phyloP scores from a whole-genome alignment of 2,329 filamentous ascomycete species.

The Ophiostoma montium region DNA sequence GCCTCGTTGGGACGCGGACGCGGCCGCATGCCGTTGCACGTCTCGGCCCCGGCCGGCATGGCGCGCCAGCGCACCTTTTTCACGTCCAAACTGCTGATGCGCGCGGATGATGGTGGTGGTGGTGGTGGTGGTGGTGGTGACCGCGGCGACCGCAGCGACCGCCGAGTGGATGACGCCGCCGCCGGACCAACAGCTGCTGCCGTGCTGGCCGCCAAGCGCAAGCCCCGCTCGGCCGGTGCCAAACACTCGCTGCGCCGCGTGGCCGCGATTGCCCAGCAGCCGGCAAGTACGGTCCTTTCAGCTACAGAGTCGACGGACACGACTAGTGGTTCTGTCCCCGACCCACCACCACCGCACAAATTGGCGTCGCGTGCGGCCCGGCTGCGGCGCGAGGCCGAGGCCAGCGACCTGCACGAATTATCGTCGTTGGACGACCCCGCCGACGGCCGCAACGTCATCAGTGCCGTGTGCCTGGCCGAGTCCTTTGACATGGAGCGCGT shows the following conservation, averaged over 20 bases:
- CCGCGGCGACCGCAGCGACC: too few species aligned
- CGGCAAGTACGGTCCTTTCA: too few species aligned
- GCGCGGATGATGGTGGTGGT: slow-evolving; percentile 22
- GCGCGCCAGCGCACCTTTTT: slow-evolving; percentile 49
- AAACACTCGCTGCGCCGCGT: slow-evolving; percentile 70
- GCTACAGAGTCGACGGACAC: too few species aligned
- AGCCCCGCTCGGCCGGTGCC: slow-evolving; percentile 11
- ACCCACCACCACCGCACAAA: slow-evolving; percentile 2
- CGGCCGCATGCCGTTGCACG: slow-evolving; percentile 20
- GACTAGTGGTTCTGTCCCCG: too few species aligned
- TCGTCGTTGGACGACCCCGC: slow-evolving; percentile 5
- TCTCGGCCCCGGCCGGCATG: slow-evolving; percentile 27
- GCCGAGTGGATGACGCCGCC: not conserved
- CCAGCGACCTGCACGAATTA: not conserved
- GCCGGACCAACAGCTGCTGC: not conserved
- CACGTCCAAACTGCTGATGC: slow-evolving; percentile 46
- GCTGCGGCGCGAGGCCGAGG: slow-evolving; percentile 2
- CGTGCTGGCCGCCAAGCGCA: slow-evolving; percentile 12
- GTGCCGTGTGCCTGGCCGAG: slow-evolving; percentile 48
- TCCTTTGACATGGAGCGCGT: slow-evolving; percentile 50
- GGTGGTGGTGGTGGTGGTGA: not conserved
- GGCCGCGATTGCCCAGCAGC: slow-evolving; percentile 68
- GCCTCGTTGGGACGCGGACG: too few species aligned
- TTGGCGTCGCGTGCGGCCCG: not conserved
- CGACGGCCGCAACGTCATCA: slow-evolving; percentile 32